phyloP scores from a whole-genome alignment of 495 filamentous ascomycete species.

The Articulospora tetracladia region DNA sequence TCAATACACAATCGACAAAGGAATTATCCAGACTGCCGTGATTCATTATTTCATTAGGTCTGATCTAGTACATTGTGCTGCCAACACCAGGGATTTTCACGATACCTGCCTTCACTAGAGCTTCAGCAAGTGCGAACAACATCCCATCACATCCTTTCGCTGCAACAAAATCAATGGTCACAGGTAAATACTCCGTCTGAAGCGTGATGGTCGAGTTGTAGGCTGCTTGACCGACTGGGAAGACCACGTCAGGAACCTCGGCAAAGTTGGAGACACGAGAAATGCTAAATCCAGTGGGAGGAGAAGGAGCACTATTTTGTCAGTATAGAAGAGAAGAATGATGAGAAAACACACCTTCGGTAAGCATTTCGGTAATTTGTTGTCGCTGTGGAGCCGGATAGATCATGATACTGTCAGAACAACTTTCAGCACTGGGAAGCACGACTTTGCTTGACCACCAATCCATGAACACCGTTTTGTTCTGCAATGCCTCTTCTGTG shows the following conservation, averaged over 20 bases:
- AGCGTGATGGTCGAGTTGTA: conserved; percentile 50
- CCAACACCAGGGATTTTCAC: conserved; percentile 42
- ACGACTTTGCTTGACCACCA: conserved; percentile 50
- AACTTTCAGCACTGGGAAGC: conserved; percentile 29
- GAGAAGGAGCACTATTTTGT: conserved; percentile 18
- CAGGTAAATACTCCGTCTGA: conserved; percentile 52
- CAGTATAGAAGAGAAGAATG: conserved; percentile 31
- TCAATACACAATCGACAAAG: too few species aligned
- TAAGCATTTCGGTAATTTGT: conserved; percentile 34
- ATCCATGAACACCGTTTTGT: conserved; percentile 46
- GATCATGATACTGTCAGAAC: conserved; percentile 37
- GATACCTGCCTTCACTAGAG: conserved; percentile 45
- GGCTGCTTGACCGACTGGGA: conserved; percentile 52
- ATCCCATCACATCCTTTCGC: conserved; percentile 61
- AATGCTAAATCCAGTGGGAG: conserved; percentile 42
- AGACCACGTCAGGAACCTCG: conserved; percentile 52
- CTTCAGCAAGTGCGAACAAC: conserved; percentile 50
- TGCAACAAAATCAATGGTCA: conserved; percentile 54
- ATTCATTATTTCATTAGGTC: too few species aligned
- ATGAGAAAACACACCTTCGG: conserved; percentile 4
- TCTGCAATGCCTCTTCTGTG: conserved; percentile 34
- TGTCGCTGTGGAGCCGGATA: conserved; percentile 27
- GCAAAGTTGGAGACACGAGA: conserved; percentile 41
- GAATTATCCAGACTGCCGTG: too few species aligned
- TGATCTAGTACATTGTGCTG: conserved; percentile 18